Evolutionary conservation across 2,329 filamentous ascomycete species (phyloP).

Genomic region (Hypocreales sp.): DNA sequence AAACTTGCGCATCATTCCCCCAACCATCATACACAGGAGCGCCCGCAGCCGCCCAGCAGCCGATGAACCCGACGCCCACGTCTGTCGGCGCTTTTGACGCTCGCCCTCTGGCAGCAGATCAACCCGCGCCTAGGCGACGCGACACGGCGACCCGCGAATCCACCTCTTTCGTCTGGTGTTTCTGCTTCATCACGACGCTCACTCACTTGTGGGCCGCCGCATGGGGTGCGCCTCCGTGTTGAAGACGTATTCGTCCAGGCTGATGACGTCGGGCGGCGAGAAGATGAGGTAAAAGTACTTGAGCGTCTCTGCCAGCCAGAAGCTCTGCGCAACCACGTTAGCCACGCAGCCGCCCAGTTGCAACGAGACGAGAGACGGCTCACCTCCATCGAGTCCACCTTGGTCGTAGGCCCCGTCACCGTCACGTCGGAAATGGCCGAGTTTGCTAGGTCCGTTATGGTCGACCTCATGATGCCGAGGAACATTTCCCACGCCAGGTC

Average conservation of each 20-base stretch:
- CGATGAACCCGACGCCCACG: too few species aligned
- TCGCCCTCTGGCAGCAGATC: too few species aligned
- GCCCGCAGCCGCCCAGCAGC: too few species aligned
- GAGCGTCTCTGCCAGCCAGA: conserved; percentile 59
- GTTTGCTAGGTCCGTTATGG: conserved; percentile 29
- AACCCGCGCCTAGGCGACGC: too few species aligned
- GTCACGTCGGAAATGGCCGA: conserved; percentile 30
- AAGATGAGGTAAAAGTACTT: conserved; percentile 67
- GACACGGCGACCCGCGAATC: too few species aligned
- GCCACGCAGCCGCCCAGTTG: conserved; percentile 1
- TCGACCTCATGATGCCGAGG: conserved; percentile 26
- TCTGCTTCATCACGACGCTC: too few species aligned
- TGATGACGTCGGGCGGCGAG: conserved; percentile 45
- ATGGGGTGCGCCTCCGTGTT: conserved; percentile 28
- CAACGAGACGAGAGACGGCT: conserved; percentile 4
- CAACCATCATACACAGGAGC: too few species aligned
- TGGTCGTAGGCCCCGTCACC: conserved; percentile 13
- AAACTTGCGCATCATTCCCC: too few species aligned
- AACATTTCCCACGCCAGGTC: conserved; percentile 40
- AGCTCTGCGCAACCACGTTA: conserved; percentile 32
- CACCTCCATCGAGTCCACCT: conserved; percentile 46
- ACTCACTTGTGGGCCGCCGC: conserved; percentile 2
- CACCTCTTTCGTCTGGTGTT: too few species aligned
- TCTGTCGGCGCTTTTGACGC: too few species aligned
- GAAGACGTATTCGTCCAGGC: conserved; percentile 51